phyloP scores from a whole-genome alignment of 176 grass and related monocot genomes.

The Secale cereale region DNA sequence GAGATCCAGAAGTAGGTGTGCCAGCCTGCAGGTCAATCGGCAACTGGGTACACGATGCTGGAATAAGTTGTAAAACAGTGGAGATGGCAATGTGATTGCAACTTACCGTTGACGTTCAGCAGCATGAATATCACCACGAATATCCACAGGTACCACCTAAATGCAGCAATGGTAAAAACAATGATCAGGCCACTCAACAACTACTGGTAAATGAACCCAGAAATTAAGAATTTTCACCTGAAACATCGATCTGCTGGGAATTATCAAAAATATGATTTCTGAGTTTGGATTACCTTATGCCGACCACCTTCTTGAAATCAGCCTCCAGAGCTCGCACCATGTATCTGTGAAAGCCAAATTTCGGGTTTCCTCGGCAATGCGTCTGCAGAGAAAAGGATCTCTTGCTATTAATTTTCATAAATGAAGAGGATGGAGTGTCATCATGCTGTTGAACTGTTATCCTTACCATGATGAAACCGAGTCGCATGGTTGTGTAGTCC shows the following conservation, averaged over 20 bases:
- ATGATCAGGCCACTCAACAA: neutral
- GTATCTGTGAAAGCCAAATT: conserved; percentile 87
- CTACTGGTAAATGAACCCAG: neutral
- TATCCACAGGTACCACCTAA: conserved; percentile 91
- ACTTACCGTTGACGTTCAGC: conserved; percentile 87
- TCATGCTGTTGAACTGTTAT: neutral
- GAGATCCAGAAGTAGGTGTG: conserved; percentile 97
- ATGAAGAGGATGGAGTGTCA: neutral
- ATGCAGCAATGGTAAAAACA: neutral
- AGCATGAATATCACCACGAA: conserved; percentile 93
- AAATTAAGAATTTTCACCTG: neutral
- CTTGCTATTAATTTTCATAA: neutral
- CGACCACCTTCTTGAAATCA: conserved; percentile 94
- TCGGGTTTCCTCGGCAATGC: conserved; percentile 72
- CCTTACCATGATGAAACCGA: conserved; percentile 70
- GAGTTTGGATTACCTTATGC: conserved; percentile 57
- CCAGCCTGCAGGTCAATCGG: conserved; percentile 56
- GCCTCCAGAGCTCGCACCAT: conserved; percentile 83
- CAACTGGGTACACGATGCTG: neutral
- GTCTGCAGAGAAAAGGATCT: conserved; percentile 33
- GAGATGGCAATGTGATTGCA: neutral
- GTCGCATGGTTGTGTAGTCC: conserved; percentile 78
- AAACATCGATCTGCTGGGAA: conserved; percentile 4
- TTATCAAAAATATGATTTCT: neutral
- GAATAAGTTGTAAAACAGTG: neutral